Conservation (phyloP, 1,284 basidiomycete species). For the Marasmius tenuissimus region DNA sequence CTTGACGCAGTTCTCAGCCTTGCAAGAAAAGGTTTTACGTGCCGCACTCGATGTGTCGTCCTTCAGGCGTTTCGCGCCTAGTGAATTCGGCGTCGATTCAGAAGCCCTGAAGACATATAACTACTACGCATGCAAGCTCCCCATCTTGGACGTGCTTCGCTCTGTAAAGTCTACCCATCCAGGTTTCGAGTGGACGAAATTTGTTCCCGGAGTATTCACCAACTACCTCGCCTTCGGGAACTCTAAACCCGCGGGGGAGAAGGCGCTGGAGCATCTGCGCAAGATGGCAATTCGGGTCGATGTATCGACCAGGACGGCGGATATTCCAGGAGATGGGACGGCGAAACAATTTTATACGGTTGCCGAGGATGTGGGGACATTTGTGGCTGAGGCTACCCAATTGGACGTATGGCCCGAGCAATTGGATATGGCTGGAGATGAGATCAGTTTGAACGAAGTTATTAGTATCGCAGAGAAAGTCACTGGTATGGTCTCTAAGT, state of each 20-base stretch:
- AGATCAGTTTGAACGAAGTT: background rate
- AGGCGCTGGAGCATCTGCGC: background rate
- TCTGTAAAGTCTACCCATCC: background rate
- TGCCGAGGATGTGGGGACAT: background rate
- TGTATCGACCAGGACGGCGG: background rate
- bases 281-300: background rate
- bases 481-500: background rate
- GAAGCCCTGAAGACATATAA: background rate
- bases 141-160: background rate
- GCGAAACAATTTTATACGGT: background rate
- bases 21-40: background rate
- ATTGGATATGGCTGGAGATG: slow-evolving; percentile 3
- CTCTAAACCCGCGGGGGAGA: background rate
- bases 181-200: slow-evolving; percentile 1
- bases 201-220: background rate
- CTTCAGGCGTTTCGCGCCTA: slow-evolving; percentile 2
- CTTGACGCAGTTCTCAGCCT: background rate
- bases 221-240: background rate
- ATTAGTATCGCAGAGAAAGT: background rate
- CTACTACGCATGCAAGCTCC: background rate
- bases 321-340: background rate
- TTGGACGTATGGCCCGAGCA: slow-evolving; percentile 2
- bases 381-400: slow-evolving; percentile 1
- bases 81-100: background rate
- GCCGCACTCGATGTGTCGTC: background rate